phyloP scores from a whole-genome alignment of 352 stramenopile species.

The Pythium oligandrum region DNA sequence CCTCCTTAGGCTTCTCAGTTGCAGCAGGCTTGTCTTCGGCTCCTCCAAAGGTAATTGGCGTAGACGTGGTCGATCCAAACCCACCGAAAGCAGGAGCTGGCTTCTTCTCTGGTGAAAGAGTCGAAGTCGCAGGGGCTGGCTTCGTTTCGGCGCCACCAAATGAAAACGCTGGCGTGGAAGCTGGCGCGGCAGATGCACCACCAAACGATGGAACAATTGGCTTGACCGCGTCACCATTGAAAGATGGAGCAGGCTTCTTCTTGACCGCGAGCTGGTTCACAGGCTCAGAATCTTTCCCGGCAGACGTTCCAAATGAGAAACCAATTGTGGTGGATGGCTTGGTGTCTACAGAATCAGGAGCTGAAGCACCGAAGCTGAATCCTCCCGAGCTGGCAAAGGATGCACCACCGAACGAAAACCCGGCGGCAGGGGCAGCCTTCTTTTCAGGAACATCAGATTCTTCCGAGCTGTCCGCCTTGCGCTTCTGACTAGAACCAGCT shows the following conservation, averaged over 20 bases:
- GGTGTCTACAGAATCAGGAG: constrained; percentile 10
- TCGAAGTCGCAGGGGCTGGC: neutral
- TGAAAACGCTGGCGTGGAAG: constrained; percentile 7
- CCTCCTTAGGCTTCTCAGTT: neutral
- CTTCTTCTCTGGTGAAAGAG: neutral
- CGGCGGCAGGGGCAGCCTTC: constrained; percentile 1
- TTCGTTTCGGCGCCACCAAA: constrained; percentile 2
- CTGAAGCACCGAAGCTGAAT: constrained; percentile 28
- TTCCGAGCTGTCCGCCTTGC: constrained; percentile 4
- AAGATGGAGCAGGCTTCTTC: too few species aligned
- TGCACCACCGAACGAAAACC: constrained; percentile 9
- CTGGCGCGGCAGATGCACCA: neutral
- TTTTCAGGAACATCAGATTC: constrained; percentile 5
- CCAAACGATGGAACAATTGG: constrained; percentile 2
- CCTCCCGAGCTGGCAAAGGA: neutral
- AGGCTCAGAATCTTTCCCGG: neutral
- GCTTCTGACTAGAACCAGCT: constrained; percentile 1
- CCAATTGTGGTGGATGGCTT: neutral
- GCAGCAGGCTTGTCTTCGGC: constrained; percentile 11
- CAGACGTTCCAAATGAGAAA: constrained; percentile 4
- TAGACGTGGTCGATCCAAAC: too few species aligned
- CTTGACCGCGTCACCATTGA: too few species aligned
- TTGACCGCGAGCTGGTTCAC: neutral
- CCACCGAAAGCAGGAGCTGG: constrained; percentile 47
- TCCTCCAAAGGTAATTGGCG: neutral